These are phyloP conservation scores for Parietaria judaica DNA, from an alignment of 306 rosid species.

Conservation along the genomic window DNA sequence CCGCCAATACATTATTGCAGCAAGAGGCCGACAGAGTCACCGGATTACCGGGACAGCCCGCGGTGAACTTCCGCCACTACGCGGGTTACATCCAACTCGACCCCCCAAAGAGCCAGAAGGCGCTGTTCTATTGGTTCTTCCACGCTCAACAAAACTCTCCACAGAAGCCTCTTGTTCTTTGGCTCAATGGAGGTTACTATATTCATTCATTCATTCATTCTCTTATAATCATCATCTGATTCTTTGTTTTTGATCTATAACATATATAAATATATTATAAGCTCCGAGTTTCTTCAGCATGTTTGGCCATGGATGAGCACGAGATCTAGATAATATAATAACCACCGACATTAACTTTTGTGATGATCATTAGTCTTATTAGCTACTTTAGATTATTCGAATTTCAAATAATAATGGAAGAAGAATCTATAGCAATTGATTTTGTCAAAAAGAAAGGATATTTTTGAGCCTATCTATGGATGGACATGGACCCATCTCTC, in stretches of 20 bases:
- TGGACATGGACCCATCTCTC: background rate
- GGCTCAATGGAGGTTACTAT: constrained; percentile 64
- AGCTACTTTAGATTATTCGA: no score
- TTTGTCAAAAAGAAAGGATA: no score
- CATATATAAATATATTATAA: no score
- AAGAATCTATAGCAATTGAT: no score
- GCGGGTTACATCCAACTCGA: constrained; percentile 47
- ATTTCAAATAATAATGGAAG: no score
- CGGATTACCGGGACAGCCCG: constrained; percentile 51
- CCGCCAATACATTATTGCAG: background rate
- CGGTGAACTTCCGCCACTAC: constrained; percentile 45
- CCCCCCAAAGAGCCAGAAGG: constrained; percentile 23
- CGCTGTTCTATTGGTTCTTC: constrained; percentile 68
- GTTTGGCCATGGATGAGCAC: no score
- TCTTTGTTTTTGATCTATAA: background rate
- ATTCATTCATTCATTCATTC: background rate
- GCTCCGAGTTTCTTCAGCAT: no score
- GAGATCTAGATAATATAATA: no score
- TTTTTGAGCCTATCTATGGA: no score
- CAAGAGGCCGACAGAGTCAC: constrained; percentile 45
- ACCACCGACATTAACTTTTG: no score
- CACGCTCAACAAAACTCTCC: constrained; percentile 43
- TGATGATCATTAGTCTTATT: background rate
- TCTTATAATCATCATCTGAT: background rate
- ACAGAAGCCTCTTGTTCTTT: constrained; percentile 48